Conservation (phyloP, 1,284 basidiomycete species). For the Baeospora myosura region DNA sequence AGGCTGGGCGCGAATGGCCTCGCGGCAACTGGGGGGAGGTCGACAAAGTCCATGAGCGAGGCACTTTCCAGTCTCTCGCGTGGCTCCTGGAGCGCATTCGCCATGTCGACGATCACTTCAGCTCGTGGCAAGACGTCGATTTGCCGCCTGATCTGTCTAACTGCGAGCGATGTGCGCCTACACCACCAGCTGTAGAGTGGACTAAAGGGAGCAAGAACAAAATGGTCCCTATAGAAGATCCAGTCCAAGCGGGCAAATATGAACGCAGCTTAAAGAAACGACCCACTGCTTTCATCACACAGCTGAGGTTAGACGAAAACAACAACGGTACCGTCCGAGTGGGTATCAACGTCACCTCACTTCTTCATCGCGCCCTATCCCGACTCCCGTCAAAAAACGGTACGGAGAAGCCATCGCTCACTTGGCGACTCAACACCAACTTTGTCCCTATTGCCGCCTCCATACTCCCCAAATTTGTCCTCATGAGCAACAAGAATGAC, state of each 20-base stretch:
- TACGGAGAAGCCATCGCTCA: conserved; percentile 45
- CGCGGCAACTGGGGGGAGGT: conserved; percentile 69
- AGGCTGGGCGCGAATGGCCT: conserved; percentile 76
- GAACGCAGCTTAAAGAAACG: conserved; percentile 84
- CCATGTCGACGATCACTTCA: conserved; percentile 58
- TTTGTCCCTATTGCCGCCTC: conserved; percentile 63
- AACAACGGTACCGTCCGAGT: conserved; percentile 70
- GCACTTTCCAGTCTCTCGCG: conserved; percentile 72
- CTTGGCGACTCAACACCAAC: conserved; percentile 79
- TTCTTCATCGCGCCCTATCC: conserved; percentile 82
- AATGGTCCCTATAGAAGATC: conserved; percentile 71
- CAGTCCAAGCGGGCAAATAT: conserved; percentile 77
- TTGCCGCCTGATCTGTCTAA: conserved; percentile 33
- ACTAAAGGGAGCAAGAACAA: conserved; percentile 48
- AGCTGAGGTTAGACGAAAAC: conserved; percentile 67
- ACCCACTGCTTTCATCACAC: conserved; percentile 83
- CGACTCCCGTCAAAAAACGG: conserved; percentile 62
- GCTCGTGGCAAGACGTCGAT: conserved; percentile 50
- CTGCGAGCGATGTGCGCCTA: conserved; percentile 77
- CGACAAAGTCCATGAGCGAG: conserved; percentile 79
- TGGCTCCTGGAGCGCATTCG: conserved; percentile 85
- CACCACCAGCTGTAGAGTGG: conserved; percentile 73
- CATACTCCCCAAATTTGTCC: conserved; percentile 53
- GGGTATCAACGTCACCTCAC: conserved; percentile 81
- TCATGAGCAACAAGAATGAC: conserved; percentile 78